Conservation (phyloP, 2,329 filamentous ascomycete genomes). For the Trichoderma sp. region DNA sequence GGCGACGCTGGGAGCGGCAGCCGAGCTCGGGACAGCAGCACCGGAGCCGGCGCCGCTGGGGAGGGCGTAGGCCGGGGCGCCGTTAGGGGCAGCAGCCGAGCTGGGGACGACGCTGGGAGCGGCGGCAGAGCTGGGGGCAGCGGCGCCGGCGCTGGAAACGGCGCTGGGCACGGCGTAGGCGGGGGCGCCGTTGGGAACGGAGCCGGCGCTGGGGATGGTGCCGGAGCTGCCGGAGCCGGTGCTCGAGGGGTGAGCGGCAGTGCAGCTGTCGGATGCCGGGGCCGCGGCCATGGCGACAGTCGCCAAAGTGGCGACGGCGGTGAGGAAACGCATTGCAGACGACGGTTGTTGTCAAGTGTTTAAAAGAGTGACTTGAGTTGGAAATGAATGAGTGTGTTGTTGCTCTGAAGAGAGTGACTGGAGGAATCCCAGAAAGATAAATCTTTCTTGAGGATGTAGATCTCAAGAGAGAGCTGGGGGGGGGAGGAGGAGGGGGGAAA, state of each 20-base stretch:
- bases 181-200: no score
- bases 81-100: no score
- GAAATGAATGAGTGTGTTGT: background rate
- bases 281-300: conserved; percentile 31
- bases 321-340: conserved; percentile 40
- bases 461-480: conserved; percentile 4
- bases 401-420: background rate
- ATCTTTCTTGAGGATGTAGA: background rate
- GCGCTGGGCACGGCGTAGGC: no score
- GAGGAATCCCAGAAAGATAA: background rate
- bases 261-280: conserved; percentile 30
- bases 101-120: no score
- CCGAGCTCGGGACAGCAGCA: no score
- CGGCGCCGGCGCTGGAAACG: no score
- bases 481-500: background rate
- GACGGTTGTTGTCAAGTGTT: background rate
- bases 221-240: no score
- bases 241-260: background rate
- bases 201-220: no score
- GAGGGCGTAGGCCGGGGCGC: no score
- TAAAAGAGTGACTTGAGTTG: conserved; percentile 6
- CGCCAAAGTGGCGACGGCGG: conserved; percentile 37
- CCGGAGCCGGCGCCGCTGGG: no score
- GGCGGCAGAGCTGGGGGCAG: no score
- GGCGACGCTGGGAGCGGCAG: no score